These are phyloP conservation scores for Stentor coeruleus DNA, from an alignment of 73 alveolate species.

Conservation along the genomic window DNA sequence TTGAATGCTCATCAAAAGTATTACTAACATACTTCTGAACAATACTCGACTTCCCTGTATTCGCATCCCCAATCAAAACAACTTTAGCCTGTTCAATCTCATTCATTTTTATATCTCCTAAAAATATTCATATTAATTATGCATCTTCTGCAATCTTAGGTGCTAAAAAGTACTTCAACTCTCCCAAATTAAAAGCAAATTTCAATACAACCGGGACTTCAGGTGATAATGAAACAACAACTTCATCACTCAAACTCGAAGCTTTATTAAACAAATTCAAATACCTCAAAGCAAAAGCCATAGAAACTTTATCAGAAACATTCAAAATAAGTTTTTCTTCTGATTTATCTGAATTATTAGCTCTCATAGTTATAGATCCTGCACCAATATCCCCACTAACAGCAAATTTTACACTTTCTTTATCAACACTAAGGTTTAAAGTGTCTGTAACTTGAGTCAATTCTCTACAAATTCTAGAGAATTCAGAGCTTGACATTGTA, in stretches of 20 bases:
- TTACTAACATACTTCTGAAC: too few relatives aligned
- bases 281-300: conserved; percentile 93
- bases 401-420: conserved; percentile 78
- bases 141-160: conserved; percentile 95
- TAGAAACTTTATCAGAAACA: conserved; percentile 65
- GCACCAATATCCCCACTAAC: conserved; percentile 92
- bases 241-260: conserved; percentile 67
- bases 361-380: conserved; percentile 88
- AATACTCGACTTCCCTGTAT: too few relatives aligned
- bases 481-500: conserved; percentile 84
- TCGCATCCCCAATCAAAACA: too few relatives aligned
- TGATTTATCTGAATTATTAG: conserved; percentile 27
- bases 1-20: too few relatives aligned
- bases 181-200: conserved; percentile 89
- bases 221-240: conserved; percentile 76
- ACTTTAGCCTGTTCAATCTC: too few relatives aligned
- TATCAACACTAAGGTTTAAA: conserved; percentile 75
- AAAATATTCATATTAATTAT: too few relatives aligned
- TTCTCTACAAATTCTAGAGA: conserved; percentile 92
- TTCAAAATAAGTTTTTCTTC: neutral
- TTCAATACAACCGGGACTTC: conserved; percentile 94
- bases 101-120: neutral
- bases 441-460: conserved; percentile 81
- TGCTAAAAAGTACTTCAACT: conserved; percentile 92
- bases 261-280: conserved; percentile 98